Evolutionary conservation across 2,329 filamentous ascomycete species (phyloP).

Genomic region (Penicillium sp.): DNA sequence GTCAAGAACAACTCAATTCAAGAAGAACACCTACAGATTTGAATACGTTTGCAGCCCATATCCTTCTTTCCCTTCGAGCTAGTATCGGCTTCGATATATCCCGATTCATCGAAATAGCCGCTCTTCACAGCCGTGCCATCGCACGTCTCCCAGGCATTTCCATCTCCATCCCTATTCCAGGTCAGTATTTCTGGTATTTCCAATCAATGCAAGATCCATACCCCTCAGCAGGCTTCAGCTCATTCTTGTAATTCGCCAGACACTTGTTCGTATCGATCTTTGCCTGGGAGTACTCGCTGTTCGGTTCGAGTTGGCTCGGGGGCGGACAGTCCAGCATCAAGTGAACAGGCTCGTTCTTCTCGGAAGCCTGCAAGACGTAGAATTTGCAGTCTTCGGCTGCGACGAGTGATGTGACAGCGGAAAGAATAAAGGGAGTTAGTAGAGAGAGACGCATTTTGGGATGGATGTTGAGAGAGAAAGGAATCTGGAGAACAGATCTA

Average conservation of each 20-base stretch:
- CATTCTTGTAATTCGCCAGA: not conserved
- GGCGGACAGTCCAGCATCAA: not conserved
- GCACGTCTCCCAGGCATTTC: not conserved
- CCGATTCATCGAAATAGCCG: not conserved
- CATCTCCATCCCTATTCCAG: not conserved
- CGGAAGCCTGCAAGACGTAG: not conserved
- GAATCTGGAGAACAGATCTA: too few relatives aligned
- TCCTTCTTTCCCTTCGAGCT: too few relatives aligned
- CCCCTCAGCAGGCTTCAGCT: not conserved
- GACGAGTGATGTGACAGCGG: not conserved
- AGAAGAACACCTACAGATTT: too few relatives aligned
- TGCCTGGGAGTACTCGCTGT: not conserved
- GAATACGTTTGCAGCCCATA: too few relatives aligned
- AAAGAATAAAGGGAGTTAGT: not conserved
- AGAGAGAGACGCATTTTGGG: not conserved
- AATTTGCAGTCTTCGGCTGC: not conserved
- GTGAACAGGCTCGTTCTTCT: not conserved
- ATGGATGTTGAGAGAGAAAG: not conserved
- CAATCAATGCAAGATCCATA: too few relatives aligned
- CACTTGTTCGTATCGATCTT: not conserved
- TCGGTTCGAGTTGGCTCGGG: not conserved
- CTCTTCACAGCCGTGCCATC: not conserved
- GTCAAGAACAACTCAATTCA: too few relatives aligned
- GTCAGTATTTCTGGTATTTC: too few relatives aligned
- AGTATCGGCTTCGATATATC: too few relatives aligned